phyloP scores from a whole-genome alignment of 1,284 basidiomycete species.

The Kalmanozyma brasiliensis region DNA sequence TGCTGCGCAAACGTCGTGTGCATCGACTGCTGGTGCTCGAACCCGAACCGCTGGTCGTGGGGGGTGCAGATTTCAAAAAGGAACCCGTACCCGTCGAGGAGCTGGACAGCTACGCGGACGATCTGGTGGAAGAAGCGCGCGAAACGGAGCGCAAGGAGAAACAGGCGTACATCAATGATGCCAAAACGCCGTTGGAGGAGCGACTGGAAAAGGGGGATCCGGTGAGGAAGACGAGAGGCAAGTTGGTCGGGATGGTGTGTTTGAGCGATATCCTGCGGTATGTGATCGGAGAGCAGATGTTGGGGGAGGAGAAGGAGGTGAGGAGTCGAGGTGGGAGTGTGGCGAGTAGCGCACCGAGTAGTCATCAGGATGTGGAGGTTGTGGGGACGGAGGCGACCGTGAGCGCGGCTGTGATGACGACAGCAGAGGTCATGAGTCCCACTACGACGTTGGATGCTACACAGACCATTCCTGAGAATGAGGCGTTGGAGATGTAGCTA shows the following conservation, averaged over 20 bases:
- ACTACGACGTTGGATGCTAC: conserved; percentile 18
- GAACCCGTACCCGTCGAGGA: conserved; percentile 32
- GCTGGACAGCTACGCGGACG: conserved; percentile 34
- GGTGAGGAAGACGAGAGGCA: conserved; percentile 37
- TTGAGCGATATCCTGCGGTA: conserved; percentile 62
- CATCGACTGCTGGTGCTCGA: conserved; percentile 76
- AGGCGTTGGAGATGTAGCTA: conserved; percentile 14
- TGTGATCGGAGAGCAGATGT: conserved; percentile 52
- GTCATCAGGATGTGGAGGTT: neutral
- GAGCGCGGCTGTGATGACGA: neutral
- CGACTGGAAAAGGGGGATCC: conserved; percentile 50
- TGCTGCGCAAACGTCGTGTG: conserved; percentile 91
- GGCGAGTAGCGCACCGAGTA: conserved; percentile 9
- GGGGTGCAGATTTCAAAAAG: conserved; percentile 1
- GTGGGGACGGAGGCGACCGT: too few species aligned
- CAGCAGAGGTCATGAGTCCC: conserved; percentile 3
- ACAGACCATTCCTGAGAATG: conserved; percentile 35
- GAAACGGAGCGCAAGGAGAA: conserved; percentile 5
- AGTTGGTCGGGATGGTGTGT: conserved; percentile 63
- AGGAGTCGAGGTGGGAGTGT: conserved; percentile 25
- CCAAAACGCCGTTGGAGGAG: conserved; percentile 17
- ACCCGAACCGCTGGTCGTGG: conserved; percentile 20
- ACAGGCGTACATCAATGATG: conserved; percentile 21
- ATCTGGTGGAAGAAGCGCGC: conserved; percentile 25
- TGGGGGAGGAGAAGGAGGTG: neutral